Conservation (phyloP, 2,329 filamentous ascomycete genomes). For the Microsporum audouinii region DNA sequence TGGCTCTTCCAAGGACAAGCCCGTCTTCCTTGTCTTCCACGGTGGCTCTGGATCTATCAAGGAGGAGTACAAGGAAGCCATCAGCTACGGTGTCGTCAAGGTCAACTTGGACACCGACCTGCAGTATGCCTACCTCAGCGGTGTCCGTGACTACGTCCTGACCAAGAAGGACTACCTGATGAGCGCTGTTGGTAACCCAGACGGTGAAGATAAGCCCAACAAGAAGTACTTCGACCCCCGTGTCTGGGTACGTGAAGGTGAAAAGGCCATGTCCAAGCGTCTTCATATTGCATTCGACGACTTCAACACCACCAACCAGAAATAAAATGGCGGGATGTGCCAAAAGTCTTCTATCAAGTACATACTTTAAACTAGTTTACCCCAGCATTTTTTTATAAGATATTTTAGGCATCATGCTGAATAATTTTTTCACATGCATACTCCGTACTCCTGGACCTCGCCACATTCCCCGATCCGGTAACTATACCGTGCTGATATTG, state of each 20-base stretch:
- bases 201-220: slow-evolving; percentile 95
- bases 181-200: slow-evolving; percentile 84
- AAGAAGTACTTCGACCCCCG: slow-evolving; percentile 91
- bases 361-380: neutral
- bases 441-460: neutral
- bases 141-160: slow-evolving; percentile 88
- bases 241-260: slow-evolving; percentile 85
- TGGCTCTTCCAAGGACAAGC: slow-evolving; percentile 63
- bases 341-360: slow-evolving; percentile 13
- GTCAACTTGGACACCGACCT: slow-evolving; percentile 98
- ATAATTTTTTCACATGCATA: slow-evolving; percentile 12
- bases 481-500: neutral
- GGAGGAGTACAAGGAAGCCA: slow-evolving; percentile 80
- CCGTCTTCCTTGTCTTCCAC: slow-evolving; percentile 99
- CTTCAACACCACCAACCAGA: slow-evolving; percentile 76
- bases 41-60: slow-evolving; percentile 87
- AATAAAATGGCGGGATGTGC: slow-evolving; percentile 18
- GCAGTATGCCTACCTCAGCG: slow-evolving; percentile 84
- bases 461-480: neutral
- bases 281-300: slow-evolving; percentile 72
- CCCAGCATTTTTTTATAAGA: neutral
- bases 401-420: slow-evolving; percentile 18
- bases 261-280: slow-evolving; percentile 88
- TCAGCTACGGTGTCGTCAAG: slow-evolving; percentile 92
- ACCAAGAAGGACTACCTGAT: slow-evolving; percentile 91